A percentile compares a stretch with the other conserved stretches of the same genome.
Conservation (phyloP, 441 rosid species). For the Pelargonium citronellum region DNA sequence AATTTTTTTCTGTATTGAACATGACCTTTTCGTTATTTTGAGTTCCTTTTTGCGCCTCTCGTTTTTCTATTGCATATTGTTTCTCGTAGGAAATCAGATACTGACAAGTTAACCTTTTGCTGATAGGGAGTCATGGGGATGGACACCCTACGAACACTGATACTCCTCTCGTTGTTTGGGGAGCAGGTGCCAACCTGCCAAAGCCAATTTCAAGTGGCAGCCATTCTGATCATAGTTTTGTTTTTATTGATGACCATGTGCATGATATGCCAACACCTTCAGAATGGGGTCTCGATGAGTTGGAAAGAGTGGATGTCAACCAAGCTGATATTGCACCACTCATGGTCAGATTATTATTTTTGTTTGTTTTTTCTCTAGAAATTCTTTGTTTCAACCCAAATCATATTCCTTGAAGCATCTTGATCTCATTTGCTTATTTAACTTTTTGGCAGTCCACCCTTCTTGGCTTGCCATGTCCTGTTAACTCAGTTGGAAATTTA, state of each 20-base stretch:
- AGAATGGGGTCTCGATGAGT: slow-evolving; percentile 68
- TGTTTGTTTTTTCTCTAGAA: slow-evolving; percentile 14
- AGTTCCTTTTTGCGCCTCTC: background rate
- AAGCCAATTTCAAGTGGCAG: slow-evolving; percentile 31
- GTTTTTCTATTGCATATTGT: slow-evolving; percentile 15
- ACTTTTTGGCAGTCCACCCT: slow-evolving; percentile 72
- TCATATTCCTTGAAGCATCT: slow-evolving; percentile 20
- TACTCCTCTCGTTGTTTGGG: slow-evolving; percentile 97
- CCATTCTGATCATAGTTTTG: slow-evolving; percentile 54
- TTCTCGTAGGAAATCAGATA: background rate
- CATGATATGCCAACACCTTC: slow-evolving; percentile 82
- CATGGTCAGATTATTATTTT: slow-evolving; percentile 47
- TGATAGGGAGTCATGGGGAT: slow-evolving; percentile 91
- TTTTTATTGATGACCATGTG: slow-evolving; percentile 76
- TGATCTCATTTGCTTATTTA: slow-evolving; percentile 20
- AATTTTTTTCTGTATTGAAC: background rate
- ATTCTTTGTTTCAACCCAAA: slow-evolving; percentile 6
- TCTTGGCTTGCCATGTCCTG: slow-evolving; percentile 84
- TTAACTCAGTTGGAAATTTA: slow-evolving; percentile 89
- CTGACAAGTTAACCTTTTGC: slow-evolving; percentile 21
- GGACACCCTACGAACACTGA: slow-evolving; percentile 94
- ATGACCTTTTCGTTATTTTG: background rate
- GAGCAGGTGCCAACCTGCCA: slow-evolving; percentile 82
- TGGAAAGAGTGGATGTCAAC: slow-evolving; percentile 93
- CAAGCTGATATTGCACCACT: slow-evolving; percentile 97